phyloP scores from a whole-genome alignment of 1,284 basidiomycete species.

The Ganoderma boninense region DNA sequence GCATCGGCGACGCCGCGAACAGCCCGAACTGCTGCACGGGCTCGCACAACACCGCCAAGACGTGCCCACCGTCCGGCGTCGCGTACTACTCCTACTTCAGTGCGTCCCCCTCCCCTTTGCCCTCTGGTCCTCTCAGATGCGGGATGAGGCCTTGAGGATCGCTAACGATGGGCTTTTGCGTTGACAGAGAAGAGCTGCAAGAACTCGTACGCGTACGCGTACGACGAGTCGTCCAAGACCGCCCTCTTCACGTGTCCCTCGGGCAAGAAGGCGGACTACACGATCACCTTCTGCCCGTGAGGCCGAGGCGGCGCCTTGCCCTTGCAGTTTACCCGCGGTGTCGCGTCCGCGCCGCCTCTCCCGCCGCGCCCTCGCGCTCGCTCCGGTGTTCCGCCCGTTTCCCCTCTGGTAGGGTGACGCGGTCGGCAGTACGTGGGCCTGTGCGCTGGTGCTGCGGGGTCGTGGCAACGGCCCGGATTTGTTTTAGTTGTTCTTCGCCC shows the following conservation, averaged over 20 bases:
- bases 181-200: slow-evolving; percentile 51
- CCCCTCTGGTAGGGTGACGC: not conserved
- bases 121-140: not conserved
- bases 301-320: not conserved
- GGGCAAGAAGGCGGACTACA: slow-evolving; percentile 49
- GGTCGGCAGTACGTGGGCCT: not conserved
- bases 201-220: slow-evolving; percentile 57
- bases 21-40: slow-evolving; percentile 56
- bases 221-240: slow-evolving; percentile 54
- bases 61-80: slow-evolving; percentile 52
- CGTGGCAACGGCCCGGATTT: not conserved
- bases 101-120: slow-evolving; percentile 33
- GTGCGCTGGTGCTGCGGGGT: not conserved
- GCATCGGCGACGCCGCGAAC: slow-evolving; percentile 46
- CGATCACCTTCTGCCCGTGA: slow-evolving; percentile 57
- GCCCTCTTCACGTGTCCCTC: slow-evolving; percentile 55
- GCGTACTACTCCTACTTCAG: slow-evolving; percentile 56
- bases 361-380: not conserved
- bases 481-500: not conserved
- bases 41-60: slow-evolving; percentile 46
- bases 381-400: not conserved
- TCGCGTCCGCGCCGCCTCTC: not conserved
- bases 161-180: not conserved
- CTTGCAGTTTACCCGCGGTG: not conserved
- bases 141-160: too few species aligned